A percentile compares a stretch with the other conserved stretches of the same genome.
Conservation (phyloP, 2,329 filamentous ascomycete species). For the Alternaria incomplexa region DNA sequence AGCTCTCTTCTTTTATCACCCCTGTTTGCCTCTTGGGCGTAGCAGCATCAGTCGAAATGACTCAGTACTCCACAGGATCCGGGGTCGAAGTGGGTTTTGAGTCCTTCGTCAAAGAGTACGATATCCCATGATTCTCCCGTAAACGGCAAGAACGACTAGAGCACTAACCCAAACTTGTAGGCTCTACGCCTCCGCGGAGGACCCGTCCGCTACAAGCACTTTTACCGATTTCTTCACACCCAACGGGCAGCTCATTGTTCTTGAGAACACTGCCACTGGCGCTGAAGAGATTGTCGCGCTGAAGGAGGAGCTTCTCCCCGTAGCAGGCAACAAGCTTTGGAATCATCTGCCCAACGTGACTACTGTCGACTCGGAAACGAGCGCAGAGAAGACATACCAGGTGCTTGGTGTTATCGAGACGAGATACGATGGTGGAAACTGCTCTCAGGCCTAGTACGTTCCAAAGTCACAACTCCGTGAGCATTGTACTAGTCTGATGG, state of each 20-base stretch:
- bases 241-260: conserved; percentile 2
- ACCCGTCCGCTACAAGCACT: not conserved
- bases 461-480: not conserved
- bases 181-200: conserved; percentile 5
- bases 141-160: not conserved
- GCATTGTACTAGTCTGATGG: not conserved
- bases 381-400: not conserved
- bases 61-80: not conserved
- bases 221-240: conserved; percentile 8
- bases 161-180: not conserved
- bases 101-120: conserved; percentile 1
- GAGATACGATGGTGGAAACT: conserved; percentile 5
- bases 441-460: conserved; percentile 8
- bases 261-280: not conserved
- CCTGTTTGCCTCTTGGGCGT: conserved; percentile 1
- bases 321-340: conserved; percentile 6
- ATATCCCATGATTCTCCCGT: not conserved
- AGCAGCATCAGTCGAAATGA: conserved; percentile 5
- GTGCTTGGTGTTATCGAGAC: conserved; percentile 6
- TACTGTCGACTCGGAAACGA: conserved; percentile 1
- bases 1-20: not conserved
- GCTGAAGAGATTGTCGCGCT: conserved; percentile 3
- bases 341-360: conserved; percentile 1
- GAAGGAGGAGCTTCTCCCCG: conserved; percentile 1
- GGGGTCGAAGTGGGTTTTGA: conserved; percentile 1